phyloP scores from a whole-genome alignment of 164 flowering plant genomes.

The Buxus sempervirens region DNA sequence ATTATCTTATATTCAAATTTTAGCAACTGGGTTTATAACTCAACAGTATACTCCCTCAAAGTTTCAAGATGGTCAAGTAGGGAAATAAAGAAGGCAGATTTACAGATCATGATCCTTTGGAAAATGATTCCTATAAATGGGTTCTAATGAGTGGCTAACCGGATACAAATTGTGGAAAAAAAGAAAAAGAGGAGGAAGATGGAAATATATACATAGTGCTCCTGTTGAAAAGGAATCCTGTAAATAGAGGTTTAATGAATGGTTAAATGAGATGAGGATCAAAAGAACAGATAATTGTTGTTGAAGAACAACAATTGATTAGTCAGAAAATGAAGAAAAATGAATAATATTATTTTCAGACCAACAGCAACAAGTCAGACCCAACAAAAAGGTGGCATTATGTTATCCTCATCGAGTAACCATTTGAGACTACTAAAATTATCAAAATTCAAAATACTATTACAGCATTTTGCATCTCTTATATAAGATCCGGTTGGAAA shows the following conservation, averaged over 20 bases:
- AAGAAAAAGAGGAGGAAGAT: neutral
- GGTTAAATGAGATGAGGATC: neutral
- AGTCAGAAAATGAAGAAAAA: neutral
- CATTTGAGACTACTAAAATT: too few relatives aligned
- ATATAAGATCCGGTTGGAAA: too few relatives aligned
- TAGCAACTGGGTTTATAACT: too few relatives aligned
- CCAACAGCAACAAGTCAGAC: too few relatives aligned
- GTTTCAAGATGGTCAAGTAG: neutral
- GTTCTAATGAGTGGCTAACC: too few relatives aligned
- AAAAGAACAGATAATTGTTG: neutral
- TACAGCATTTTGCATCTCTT: neutral
- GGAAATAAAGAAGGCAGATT: neutral
- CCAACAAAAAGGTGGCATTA: too few relatives aligned
- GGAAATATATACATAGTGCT: neutral
- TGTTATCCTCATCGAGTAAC: neutral
- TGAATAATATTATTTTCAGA: too few relatives aligned
- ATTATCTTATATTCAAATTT: neutral
- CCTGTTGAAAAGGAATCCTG: neutral
- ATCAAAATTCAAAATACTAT: too few relatives aligned
- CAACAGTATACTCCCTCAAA: neutral
- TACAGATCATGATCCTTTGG: too few relatives aligned
- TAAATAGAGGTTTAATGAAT: neutral
- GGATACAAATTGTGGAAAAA: too few relatives aligned
- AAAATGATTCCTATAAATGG: too few relatives aligned
- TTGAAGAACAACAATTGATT: neutral